Evolutionary conservation across 495 filamentous ascomycete genomes (phyloP).

Genomic region (Tuber aestivum): DNA sequence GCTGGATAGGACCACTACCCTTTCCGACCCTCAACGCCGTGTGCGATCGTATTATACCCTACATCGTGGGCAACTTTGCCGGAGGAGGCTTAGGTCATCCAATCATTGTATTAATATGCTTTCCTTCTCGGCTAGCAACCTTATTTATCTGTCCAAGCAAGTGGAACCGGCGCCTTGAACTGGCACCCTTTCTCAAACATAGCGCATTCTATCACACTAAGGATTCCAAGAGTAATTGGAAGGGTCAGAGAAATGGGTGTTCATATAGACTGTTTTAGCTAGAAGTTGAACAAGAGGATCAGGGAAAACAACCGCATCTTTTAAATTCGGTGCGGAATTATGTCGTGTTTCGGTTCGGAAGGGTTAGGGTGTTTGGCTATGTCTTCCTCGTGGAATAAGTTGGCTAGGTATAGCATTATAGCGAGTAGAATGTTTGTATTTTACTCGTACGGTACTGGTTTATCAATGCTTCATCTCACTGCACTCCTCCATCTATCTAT

Average conservation of each 20-base stretch:
- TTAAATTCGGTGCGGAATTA: not conserved
- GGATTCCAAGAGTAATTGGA: not conserved
- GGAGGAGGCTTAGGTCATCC: not conserved
- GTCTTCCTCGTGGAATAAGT: not conserved
- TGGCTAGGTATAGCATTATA: not conserved
- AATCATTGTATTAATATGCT: not conserved
- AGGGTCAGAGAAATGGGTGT: not conserved
- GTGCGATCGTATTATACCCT: not conserved
- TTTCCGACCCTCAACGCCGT: not conserved
- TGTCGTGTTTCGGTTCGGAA: not conserved
- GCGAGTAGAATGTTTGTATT: not conserved
- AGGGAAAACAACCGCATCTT: not conserved
- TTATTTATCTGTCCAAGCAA: not conserved
- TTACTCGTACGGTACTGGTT: not conserved
- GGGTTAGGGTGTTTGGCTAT: not conserved
- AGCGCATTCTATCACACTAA: not conserved
- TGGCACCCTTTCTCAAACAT: not conserved
- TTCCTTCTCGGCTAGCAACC: not conserved
- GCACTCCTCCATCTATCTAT: not conserved
- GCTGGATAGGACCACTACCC: not conserved
- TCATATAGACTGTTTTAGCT: not conserved
- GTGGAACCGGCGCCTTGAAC: not conserved
- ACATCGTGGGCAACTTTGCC: not conserved
- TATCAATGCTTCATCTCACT: not conserved
- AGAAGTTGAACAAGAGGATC: not conserved